Base-by-base conservation (phyloP, 192 early-diverging fungal genomes). In the Fimicolochytrium jonesii region DNA sequence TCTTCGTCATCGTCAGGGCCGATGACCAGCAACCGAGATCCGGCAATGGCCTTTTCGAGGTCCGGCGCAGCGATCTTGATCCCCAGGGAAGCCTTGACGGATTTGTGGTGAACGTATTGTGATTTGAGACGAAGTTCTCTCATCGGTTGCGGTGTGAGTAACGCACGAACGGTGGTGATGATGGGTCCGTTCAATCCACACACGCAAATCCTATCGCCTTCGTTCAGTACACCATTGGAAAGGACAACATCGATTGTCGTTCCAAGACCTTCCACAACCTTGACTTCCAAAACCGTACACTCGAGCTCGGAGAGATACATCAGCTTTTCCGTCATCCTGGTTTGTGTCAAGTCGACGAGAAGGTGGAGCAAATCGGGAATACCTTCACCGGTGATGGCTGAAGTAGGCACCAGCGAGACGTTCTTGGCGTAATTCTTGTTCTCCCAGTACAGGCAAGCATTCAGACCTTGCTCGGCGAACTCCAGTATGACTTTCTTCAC, bases 101-200 rank as follows among this genome's bases (percentile, higher is more conserved):
- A 75, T 74, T 97, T 96, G 83, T 97, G 90, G 66, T 99, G 94
- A 30, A 94, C 80, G 62, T 99, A 99, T 13, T 85, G 83, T 1
- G 93, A 95, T 74, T 99, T 99, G 70, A 99, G 82, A 64, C 97
- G 92, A 53, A 99, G 73, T 80, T 99, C 97, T 31, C 89, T 82
- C 85, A 99, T 82, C 6, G 97, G 97, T 74, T 99, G 95, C n/a
- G 97, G 97, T n/a, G 97, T 99, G 56, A 97, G 72, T 59, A 99
- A 73, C 9, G 97, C 94, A 55, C 97, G 83, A 31, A 99, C 81
- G 56, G 84, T 88, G 17, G 97, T 99, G 6, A 86, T 86, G 63
- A 99, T 99, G 6, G 94, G 88, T 0, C 97, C 97, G 54, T 95
- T 87, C 48, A 94, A 69, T 69, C 94, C 97, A 67, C 97, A 97